A percentile compares a stretch with the other conserved stretches of the same genome.
phyloP scores from a whole-genome alignment of 2,329 filamentous ascomycete species.

The Botrytis elliptica region DNA sequence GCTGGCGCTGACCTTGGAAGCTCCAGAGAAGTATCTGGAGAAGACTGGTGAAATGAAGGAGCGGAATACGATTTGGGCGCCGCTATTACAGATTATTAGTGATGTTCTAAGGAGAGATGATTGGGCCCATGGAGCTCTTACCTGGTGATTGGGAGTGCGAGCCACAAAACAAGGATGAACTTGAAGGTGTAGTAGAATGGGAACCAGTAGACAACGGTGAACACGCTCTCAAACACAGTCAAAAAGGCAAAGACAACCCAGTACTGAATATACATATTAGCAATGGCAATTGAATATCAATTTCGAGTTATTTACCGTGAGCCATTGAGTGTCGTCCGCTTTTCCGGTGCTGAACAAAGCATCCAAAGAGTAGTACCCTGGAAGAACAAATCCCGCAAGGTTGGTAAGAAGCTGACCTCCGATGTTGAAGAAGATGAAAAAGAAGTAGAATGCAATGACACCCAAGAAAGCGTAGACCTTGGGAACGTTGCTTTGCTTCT shows the following conservation, averaged over 20 bases:
- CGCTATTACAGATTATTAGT: conserved; percentile 53
- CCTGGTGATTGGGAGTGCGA: conserved; percentile 91
- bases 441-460: conserved; percentile 76
- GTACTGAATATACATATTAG: conserved; percentile 54
- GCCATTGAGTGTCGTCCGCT: conserved; percentile 78
- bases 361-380: conserved; percentile 78
- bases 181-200: conserved; percentile 99
- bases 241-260: conserved; percentile 85
- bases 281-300: conserved; percentile 11
- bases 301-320: conserved; percentile 55
- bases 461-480: conserved; percentile 84
- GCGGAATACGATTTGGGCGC: conserved; percentile 94
- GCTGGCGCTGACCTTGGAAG: conserved; percentile 73
- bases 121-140: conserved; percentile 52
- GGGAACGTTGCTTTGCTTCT: conserved; percentile 78
- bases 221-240: conserved; percentile 77
- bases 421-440: conserved; percentile 90
- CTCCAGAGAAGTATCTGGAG: conserved; percentile 78
- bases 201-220: conserved; percentile 90
- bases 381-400: conserved; percentile 78
- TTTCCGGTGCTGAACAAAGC: conserved; percentile 72
- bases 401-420: conserved; percentile 86
- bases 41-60: conserved; percentile 91
- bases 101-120: not conserved
- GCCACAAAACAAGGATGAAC: conserved; percentile 96